phyloP scores from a whole-genome alignment of 1,284 basidiomycete species.

The Rhodotorula glutinis region DNA sequence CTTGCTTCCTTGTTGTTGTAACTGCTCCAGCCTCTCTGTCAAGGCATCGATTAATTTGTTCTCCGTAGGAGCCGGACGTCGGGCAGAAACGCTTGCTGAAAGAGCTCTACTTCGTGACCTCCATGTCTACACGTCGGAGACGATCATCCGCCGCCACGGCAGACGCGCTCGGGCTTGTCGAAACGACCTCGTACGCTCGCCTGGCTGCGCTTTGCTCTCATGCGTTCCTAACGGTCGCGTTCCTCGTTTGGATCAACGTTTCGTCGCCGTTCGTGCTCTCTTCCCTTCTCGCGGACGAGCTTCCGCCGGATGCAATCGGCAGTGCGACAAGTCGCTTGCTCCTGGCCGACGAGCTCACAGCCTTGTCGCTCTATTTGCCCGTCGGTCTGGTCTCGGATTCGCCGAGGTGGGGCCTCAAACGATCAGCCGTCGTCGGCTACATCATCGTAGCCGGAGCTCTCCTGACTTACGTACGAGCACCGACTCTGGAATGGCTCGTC shows the following conservation, averaged over 20 bases:
- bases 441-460: constrained; percentile 15
- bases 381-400: constrained; percentile 27
- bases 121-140: not conserved
- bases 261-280: constrained; percentile 31
- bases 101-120: not conserved
- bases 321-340: constrained; percentile 27
- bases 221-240: constrained; percentile 25
- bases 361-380: constrained; percentile 27
- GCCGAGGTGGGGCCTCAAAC: constrained; percentile 6
- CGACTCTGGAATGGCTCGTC: constrained; percentile 17
- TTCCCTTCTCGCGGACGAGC: not conserved
- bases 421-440: constrained; percentile 21
- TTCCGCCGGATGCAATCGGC: constrained; percentile 7
- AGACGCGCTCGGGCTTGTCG: not conserved
- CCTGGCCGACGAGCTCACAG: constrained; percentile 39
- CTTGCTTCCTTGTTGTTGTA: too few relatives aligned
- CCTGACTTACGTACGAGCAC: constrained; percentile 18
- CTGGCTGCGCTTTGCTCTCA: constrained; percentile 20
- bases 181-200: not conserved
- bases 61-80: too few relatives aligned
- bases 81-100: too few relatives aligned
- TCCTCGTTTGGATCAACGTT: constrained; percentile 38
- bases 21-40: not conserved
- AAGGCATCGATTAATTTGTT: not conserved
- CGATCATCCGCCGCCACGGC: not conserved